Evolutionary conservation across 2,329 filamentous ascomycete species (phyloP).

Genomic region (Coleophoma cylindrospora): DNA sequence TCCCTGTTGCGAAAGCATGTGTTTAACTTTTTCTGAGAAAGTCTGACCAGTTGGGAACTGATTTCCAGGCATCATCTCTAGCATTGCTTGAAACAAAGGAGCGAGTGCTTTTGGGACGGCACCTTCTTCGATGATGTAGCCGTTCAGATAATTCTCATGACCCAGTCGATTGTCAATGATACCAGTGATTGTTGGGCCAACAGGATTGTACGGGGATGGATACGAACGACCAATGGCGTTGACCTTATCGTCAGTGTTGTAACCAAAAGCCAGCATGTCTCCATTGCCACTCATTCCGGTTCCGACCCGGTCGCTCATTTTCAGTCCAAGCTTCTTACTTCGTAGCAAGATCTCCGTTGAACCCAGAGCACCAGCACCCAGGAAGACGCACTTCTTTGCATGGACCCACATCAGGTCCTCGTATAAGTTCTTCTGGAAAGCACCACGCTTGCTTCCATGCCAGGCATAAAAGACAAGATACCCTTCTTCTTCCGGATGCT

Average conservation of each 20-base stretch:
- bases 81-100: constrained; percentile 48
- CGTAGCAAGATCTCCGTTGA: constrained; percentile 62
- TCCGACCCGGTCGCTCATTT: constrained; percentile 52
- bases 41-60: constrained; percentile 31
- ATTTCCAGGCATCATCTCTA: constrained; percentile 48
- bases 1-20: constrained; percentile 41
- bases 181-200: constrained; percentile 58
- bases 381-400: constrained; percentile 59
- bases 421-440: constrained; percentile 48
- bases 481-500: constrained; percentile 42
- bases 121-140: constrained; percentile 61
- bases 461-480: constrained; percentile 62
- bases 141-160: constrained; percentile 49
- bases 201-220: constrained; percentile 45
- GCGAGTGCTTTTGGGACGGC: constrained; percentile 53
- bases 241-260: constrained; percentile 51
- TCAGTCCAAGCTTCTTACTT: constrained; percentile 52
- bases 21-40: constrained; percentile 36
- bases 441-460: constrained; percentile 53
- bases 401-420: constrained; percentile 63
- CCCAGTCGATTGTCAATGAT: constrained; percentile 54
- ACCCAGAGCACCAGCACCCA: constrained; percentile 60
- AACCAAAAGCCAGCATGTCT: constrained; percentile 60
- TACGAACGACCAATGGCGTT: constrained; percentile 49
- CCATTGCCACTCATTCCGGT: constrained; percentile 62